Evolutionary conservation across 179 eudicot genomes (phyloP), one percentile per base, ranked within the genome.

Genomic region (Patellifolia procumbens): DNA sequence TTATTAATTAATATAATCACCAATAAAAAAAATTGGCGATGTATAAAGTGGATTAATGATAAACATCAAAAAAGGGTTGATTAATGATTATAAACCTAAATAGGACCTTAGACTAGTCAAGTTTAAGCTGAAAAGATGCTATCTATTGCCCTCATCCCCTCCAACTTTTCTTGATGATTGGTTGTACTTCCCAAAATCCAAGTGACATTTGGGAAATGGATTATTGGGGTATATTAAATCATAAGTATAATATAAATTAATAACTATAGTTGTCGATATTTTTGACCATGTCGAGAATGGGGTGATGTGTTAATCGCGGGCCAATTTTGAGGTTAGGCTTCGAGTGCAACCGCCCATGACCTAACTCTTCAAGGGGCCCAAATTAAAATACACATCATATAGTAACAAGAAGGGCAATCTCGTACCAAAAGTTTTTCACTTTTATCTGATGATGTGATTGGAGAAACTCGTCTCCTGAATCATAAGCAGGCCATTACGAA

Each of bases 31-130:
- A n/a, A n/a, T n/a, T n/a, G n/a, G 8, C 53, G 72, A 78, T 51
- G 39, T 37, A 28, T 61, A 53, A 71, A 78, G 71, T 71, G 31
- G 42, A n/a, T n/a, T n/a, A n/a, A n/a, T n/a, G n/a, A n/a, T n/a
- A n/a, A n/a, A n/a, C n/a, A n/a, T n/a, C n/a, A n/a, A n/a, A n/a
- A n/a, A n/a, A n/a, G n/a, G n/a, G 43, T 39, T 39, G 43, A 35
- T 76, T 61, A 58, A 70, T 76, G 73, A 71, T 79, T 59, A 79
- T 56, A 48, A 20, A 65, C 59, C 70, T 51, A n/a, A 75, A 76
- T 59, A 5, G 59, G 73, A 75, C 45, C 51, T 70, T 76, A 81
- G 83, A 81, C 83, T 52, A 76, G 74, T 81, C 83, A 77, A 81
- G 73, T 73, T 64, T 39, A 16, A 35, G 65, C 53, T 73, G 26